Base-by-base conservation (phyloP, 2,329 filamentous ascomycete species). In the Remersonia thermophila region DNA sequence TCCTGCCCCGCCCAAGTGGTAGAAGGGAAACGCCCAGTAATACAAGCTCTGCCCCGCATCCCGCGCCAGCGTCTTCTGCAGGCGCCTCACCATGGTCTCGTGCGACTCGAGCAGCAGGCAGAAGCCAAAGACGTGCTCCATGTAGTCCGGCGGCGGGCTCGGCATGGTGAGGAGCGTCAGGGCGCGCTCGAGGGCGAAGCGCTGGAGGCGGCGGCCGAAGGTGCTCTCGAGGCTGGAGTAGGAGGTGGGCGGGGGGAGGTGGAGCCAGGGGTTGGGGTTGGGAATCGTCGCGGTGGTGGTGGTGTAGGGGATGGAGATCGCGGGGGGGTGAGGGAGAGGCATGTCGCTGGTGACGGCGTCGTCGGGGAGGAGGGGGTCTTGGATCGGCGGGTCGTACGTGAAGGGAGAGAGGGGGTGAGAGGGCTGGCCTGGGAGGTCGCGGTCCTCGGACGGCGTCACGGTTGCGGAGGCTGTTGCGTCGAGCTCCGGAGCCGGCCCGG, bases 171-270 rank as follows among this genome's bases (percentile, higher is more conserved):
- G 62, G 1, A 87, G 57, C 3, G 62, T 58, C 38, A 77, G 71
- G 1, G 68, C 81, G 17, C 65, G 58, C 55, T 93, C 82, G 1
- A 77, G 47, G 2, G 74, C 66, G 36, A 65, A 65, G 29, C 83
- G 72, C 33, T 83, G 80, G 4, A 93, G 61, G 4, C 80, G 69
- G 7, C 82, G 73, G 9, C 76, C 75, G 47, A 93, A 87, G 1
- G 69, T 77, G 2, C 64, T 60, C 53, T 87, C 82, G 17, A 73
- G 64, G 38, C 71, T 68, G 8, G 73, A 66, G 51, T 78, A 77
- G 0, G 73, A 75, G 15, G 54, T 59, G 1, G 72, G 69, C 1
- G 60, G 43, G 1, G 62, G 56, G 12, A 67, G 3, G 56, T 55
- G 4, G 50, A 33, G 5, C 15, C 30, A 13, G 30, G 30, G 30